Conservation (phyloP, 2,329 filamentous ascomycete genomes). For the Paracamarosporium sp. region DNA sequence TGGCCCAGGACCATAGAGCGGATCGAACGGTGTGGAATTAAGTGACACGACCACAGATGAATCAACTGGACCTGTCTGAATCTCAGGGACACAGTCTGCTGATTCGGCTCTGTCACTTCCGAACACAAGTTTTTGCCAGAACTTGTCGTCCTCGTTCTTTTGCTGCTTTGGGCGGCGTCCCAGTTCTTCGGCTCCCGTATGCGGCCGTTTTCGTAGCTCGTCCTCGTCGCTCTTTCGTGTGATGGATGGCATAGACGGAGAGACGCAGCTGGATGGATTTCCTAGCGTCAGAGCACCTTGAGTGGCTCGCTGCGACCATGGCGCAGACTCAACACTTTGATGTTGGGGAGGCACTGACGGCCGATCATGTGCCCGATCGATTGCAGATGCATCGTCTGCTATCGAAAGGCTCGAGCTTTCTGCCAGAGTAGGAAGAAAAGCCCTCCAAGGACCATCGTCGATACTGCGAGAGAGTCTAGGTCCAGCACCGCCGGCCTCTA, state of each 20-base stretch:
- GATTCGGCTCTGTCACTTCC: conserved; percentile 21
- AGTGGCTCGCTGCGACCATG: conserved; percentile 36
- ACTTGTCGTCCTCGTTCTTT: conserved; percentile 26
- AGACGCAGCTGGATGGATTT: conserved; percentile 23
- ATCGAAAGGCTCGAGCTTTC: conserved; percentile 28
- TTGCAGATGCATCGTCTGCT: conserved; percentile 16
- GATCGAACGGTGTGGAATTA: conserved; percentile 27
- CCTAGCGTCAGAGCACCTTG: conserved; percentile 24
- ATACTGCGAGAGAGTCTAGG: conserved; percentile 20
- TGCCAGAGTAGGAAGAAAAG: conserved; percentile 27
- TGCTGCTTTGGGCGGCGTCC: not conserved
- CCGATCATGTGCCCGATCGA: conserved; percentile 22
- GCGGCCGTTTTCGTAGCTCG: conserved; percentile 1
- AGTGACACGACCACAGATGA: conserved; percentile 27
- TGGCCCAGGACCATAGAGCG: conserved; percentile 17
- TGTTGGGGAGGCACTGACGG: conserved; percentile 5
- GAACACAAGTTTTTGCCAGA: conserved; percentile 45
- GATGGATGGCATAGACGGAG: conserved; percentile 34
- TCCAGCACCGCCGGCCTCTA: conserved; percentile 7
- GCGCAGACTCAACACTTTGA: conserved; percentile 16
- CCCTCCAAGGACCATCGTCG: conserved; percentile 37
- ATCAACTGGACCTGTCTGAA: conserved; percentile 13
- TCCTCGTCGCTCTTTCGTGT: conserved; percentile 13
- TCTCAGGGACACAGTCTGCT: conserved; percentile 6
- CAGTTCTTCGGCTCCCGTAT: conserved; percentile 5